Base-by-base conservation (phyloP, 345 rosid species). In the Salix viminalis region DNA sequence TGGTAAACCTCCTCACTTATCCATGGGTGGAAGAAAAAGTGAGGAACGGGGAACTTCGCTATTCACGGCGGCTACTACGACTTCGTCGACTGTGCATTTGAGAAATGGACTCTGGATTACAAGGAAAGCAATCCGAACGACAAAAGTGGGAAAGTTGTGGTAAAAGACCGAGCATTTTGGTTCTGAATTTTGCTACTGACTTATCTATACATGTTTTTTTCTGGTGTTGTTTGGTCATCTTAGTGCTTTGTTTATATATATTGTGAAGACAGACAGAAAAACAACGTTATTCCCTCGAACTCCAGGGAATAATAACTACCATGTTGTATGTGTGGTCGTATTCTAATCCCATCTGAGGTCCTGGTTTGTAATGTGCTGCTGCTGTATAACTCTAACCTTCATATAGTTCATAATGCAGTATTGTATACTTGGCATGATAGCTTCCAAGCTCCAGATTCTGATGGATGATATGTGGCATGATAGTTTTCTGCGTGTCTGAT, bases 11-110 rank as follows among this genome's bases (percentile, higher is more conserved):
- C 75, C 92, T 96, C 66, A 90, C 87, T 76, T 96, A 94, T 73
- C 98, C 97, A 2, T 96, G 99, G 99, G 89, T 96, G 69, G 90
- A 92, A 84, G 99, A 93, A 79, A 94, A 83, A 77, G 94, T 90
- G 75, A 77, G 73, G 83, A 77, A 80, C 50, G 94, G 92, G 21
- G 79, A 73, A 26, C 84, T 96, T 96, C 62, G 84, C 88, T 60
- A 81, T 96, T 72, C 97, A 96, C 64, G 99, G 98, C 32, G 96
- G 98, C 60, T 96, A 96, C 86, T 96, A 96, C 67, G 84, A 94
- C 81, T 92, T 96, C 54, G 75, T 90, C 4, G 83, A 89, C 80
- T 94, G 98, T 82, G 80, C 97, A 2, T 96, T 94, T 52, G 97
- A 92, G 97, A 96, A 91, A 86, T 96, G 99, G 98, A 91, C 98